Evolutionary conservation across 768 basidiomycete species (phyloP), one percentile per base, ranked within the genome.

Genomic region (Strobilomyces confusus): DNA sequence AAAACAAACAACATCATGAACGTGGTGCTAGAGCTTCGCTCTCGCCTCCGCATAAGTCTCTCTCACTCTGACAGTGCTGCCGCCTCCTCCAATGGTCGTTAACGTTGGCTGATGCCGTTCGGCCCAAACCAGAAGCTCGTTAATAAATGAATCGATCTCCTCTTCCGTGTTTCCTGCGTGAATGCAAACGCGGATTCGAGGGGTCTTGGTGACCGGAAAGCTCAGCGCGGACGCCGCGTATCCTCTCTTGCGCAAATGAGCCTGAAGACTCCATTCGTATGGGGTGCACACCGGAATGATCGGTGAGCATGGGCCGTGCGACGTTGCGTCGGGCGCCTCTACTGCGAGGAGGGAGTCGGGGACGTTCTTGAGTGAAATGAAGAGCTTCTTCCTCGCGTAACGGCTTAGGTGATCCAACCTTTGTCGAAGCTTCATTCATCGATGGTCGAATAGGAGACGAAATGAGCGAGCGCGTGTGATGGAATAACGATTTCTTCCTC

Each of bases 111-210:
- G 32, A 23, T 55, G 61, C 26, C 32, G 43, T 25, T 37, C 36
- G 0, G 51, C 59, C 63, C 63, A 63, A 33, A 12, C 15, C 22
- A 64, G 1, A 29, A 63, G 49, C 11, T 49, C 46, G n/a, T 44
- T 9, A 25, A 52, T 4, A 6, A 63, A 52, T 0, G 53, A 7
- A 44, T 64, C 47, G 11, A 63, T 64, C 23, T 64, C 59, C 42
- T 20, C 49, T 47, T 56, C 57, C 19, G 63, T 64, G 37, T 62
- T 63, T 2, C 55, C 25, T 5, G 63, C 59, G n/a, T 63, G 63
- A 6, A 64, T 47, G n/a, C 33, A 53, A 43, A 63, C 34, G n/a
- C 59, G 62, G 3, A 63, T 55, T 14, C 62, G 29, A 0, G 62
- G 49, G n/a, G 25, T 51, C 13, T 26, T 52, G 2, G 56, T 57